Conservation (phyloP, 495 filamentous ascomycete species). For the Hypomontagnella submonticulosa region DNA sequence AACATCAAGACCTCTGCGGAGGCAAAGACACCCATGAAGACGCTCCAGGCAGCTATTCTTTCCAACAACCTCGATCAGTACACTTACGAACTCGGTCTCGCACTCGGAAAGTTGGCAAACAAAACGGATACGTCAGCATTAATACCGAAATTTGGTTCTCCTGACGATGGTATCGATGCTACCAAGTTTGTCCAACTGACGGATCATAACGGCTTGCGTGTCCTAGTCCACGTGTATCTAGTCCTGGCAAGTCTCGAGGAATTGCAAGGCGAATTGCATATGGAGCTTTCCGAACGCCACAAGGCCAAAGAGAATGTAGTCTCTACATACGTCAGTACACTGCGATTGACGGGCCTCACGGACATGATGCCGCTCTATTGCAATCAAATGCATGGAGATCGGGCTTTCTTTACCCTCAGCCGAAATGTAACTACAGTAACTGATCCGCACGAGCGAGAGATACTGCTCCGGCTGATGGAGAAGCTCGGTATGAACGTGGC, state of each 20-base stretch:
- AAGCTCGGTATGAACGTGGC: constrained; percentile 62
- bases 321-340: constrained; percentile 81
- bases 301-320: constrained; percentile 71
- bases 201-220: constrained; percentile 68
- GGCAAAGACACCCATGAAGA: constrained; percentile 67
- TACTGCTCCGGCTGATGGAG: constrained; percentile 71
- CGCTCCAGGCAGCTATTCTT: constrained; percentile 73
- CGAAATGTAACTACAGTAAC: constrained; percentile 67
- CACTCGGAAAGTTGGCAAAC: constrained; percentile 65
- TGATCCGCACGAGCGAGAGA: constrained; percentile 55
- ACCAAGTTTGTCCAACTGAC: constrained; percentile 59
- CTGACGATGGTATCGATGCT: constrained; percentile 49
- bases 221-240: constrained; percentile 69
- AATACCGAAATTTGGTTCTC: constrained; percentile 51
- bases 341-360: constrained; percentile 73
- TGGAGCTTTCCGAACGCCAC: constrained; percentile 48
- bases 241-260: constrained; percentile 61
- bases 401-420: constrained; percentile 63
- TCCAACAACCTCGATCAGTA: constrained; percentile 66
- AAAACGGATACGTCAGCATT: constrained; percentile 58
- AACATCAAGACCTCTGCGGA: constrained; percentile 60
- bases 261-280: constrained; percentile 55
- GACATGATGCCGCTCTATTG: constrained; percentile 88
- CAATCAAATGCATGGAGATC: constrained; percentile 69
- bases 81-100: constrained; percentile 67